Conservation (phyloP, 495 filamentous ascomycete species). For the Podospora conica region DNA sequence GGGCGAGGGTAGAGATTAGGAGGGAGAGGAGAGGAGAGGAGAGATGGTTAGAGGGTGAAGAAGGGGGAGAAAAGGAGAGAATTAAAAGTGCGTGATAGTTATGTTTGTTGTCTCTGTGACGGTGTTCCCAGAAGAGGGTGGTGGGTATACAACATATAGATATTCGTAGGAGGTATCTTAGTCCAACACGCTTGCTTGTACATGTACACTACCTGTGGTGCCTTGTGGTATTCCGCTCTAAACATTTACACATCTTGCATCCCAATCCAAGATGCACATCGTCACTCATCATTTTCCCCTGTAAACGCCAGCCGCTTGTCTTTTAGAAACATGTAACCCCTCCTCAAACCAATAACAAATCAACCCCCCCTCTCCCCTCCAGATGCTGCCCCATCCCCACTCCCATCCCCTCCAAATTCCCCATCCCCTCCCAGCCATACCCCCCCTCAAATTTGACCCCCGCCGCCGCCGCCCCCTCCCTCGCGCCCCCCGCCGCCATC, state of each 20-base stretch:
- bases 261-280: background rate
- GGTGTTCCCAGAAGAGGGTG: no score
- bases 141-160: background rate
- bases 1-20: no score
- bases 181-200: background rate
- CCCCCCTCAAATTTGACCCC: constrained; percentile 1
- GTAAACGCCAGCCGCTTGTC: background rate
- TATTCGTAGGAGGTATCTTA: background rate
- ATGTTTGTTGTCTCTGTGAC: no score
- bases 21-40: background rate
- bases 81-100: background rate
- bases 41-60: background rate
- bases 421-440: background rate
- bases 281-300: background rate
- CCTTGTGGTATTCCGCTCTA: background rate
- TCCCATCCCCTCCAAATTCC: background rate
- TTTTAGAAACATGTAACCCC: background rate
- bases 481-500: background rate
- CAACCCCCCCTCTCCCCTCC: background rate
- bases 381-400: background rate
- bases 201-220: no score
- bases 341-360: background rate
- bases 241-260: background rate
- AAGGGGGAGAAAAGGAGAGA: no score
- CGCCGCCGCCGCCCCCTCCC: background rate